Conservation (phyloP, 1,139 yeast species). For the Candida neerlandica region DNA sequence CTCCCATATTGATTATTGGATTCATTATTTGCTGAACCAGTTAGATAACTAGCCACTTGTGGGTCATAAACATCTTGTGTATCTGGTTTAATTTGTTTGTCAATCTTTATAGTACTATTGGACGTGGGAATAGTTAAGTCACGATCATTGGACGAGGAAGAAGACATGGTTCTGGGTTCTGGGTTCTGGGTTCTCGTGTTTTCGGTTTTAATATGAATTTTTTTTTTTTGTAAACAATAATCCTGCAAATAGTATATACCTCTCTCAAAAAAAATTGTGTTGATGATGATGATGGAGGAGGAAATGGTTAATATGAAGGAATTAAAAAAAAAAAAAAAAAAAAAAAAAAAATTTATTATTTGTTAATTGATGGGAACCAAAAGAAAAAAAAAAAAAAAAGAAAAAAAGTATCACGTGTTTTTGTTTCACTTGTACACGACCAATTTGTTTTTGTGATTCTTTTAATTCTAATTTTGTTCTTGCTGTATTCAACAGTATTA, state of each 20-base stretch:
- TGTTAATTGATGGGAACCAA: background rate
- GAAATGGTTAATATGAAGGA: slow-evolving; percentile 7
- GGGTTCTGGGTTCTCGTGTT: too few species aligned
- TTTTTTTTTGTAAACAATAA: slow-evolving; percentile 7
- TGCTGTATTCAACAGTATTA: background rate
- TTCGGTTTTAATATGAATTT: background rate
- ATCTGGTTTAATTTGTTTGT: slow-evolving; percentile 1
- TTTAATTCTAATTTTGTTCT: background rate
- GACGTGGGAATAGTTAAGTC: slow-evolving; percentile 3
- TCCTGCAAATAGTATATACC: slow-evolving; percentile 8
- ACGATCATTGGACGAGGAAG: slow-evolving; percentile 2
- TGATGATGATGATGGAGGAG: too few species aligned
- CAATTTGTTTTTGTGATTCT: background rate
- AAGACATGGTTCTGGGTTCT: too few species aligned
- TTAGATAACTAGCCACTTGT: slow-evolving; percentile 13
- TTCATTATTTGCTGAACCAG: background rate
- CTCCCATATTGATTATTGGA: slow-evolving; percentile 11
- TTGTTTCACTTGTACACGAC: background rate
- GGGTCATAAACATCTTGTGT: slow-evolving; percentile 14
- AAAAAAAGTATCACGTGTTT: background rate
- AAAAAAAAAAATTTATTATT: background rate
- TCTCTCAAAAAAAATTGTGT: background rate
- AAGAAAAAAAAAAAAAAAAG: background rate
- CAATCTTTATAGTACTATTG: background rate
- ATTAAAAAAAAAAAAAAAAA: background rate